Evolutionary conservation across 495 filamentous ascomycete genomes (phyloP).

Genomic region (Hyphodiscus hymeniophilus): DNA sequence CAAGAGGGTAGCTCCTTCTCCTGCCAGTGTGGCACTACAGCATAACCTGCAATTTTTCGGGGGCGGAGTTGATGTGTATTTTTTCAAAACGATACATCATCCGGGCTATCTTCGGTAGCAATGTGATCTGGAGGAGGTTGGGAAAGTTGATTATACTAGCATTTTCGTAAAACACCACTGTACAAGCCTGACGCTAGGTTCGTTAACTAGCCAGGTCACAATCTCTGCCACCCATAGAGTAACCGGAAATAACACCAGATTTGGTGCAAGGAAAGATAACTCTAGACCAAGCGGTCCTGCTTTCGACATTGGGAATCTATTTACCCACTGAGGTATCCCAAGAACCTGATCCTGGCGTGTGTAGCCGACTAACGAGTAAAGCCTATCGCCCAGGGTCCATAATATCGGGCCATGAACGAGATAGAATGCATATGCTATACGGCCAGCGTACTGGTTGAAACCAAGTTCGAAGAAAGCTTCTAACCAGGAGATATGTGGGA

Average conservation of each 20-base stretch:
- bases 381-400: slow-evolving; percentile 35
- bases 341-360: slow-evolving; percentile 18
- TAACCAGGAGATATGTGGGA: slow-evolving; percentile 43
- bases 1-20: too few species aligned
- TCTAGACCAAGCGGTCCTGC: slow-evolving; percentile 44
- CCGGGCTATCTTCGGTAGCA: too few species aligned
- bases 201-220: slow-evolving; percentile 44
- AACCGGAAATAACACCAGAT: slow-evolving; percentile 44
- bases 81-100: too few species aligned
- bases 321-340: slow-evolving; percentile 22
- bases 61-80: too few species aligned
- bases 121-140: too few species aligned
- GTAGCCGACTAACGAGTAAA: slow-evolving; percentile 47
- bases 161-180: slow-evolving; percentile 42
- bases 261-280: slow-evolving; percentile 38
- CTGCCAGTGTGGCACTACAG: too few species aligned
- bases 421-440: slow-evolving; percentile 49
- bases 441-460: slow-evolving; percentile 53
- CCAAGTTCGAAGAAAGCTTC: slow-evolving; percentile 45
- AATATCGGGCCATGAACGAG: slow-evolving; percentile 48
- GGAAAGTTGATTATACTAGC: too few species aligned
- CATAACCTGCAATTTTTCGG: too few species aligned
- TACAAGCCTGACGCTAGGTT: slow-evolving; percentile 43
- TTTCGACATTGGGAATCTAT: slow-evolving; percentile 1
- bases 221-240: slow-evolving; percentile 49